phyloP scores from a whole-genome alignment of 768 basidiomycete genomes.

The Suillus luteus region DNA sequence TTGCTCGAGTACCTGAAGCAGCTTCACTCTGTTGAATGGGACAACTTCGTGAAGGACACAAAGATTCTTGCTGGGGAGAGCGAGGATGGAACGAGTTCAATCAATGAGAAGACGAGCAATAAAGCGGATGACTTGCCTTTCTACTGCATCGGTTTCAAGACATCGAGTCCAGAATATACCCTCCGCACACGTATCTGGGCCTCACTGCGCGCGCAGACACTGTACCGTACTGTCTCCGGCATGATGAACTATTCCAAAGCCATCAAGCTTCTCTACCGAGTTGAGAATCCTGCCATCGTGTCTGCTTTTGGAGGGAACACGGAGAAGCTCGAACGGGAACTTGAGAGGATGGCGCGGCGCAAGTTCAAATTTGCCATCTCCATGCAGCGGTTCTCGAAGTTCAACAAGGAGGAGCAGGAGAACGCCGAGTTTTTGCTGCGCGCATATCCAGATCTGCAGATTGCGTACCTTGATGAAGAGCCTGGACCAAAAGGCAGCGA shows the following conservation, averaged over 20 bases:
- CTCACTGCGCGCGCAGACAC: conserved; percentile 94
- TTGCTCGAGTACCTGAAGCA: conserved; percentile 98
- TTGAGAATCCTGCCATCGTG: conserved; percentile 98
- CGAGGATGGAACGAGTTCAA: conserved; percentile 49
- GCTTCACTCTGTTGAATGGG: conserved; percentile 98
- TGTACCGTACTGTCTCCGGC: conserved; percentile 97
- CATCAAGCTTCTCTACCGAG: conserved; percentile 97
- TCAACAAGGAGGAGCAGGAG: conserved; percentile 98
- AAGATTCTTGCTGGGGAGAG: conserved; percentile 97
- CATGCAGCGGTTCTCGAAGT: conserved; percentile 99
- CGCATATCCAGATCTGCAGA: conserved; percentile 97
- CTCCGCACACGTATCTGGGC: conserved; percentile 99
- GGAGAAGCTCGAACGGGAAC: conserved; percentile 90
- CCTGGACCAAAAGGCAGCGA: conserved; percentile 87
- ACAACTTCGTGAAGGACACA: conserved; percentile 99
- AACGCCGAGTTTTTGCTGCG: conserved; percentile 97
- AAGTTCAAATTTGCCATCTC: conserved; percentile 99
- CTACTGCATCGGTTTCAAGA: conserved; percentile 99
- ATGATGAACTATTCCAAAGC: conserved; percentile 99
- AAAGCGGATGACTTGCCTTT: conserved; percentile 95
- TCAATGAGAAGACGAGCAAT: conserved; percentile 68
- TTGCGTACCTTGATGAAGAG: conserved; percentile 97
- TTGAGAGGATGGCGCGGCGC: conserved; percentile 94
- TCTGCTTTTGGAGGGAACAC: conserved; percentile 97
- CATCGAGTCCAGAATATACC: conserved; percentile 97